Percentiles rank a stretch among this genome's conserved stretches.
These are phyloP conservation scores for Fusarium sacchari DNA, from an alignment of 2,329 filamentous ascomycete species.

Conservation along the genomic window DNA sequence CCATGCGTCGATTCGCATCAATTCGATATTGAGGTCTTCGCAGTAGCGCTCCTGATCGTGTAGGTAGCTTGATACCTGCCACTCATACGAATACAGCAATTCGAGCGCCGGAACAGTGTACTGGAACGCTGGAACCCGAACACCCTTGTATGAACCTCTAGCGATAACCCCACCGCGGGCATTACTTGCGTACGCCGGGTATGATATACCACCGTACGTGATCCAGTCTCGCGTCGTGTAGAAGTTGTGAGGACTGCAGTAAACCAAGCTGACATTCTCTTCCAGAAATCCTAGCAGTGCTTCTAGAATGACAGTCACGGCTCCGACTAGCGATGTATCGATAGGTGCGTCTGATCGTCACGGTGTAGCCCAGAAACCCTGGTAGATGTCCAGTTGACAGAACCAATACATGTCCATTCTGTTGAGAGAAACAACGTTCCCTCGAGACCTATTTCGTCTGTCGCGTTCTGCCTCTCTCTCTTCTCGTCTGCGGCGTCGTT, in stretches of 20 bases:
- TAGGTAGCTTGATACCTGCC: background rate
- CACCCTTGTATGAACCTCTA: background rate
- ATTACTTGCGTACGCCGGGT: background rate
- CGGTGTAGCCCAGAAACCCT: background rate
- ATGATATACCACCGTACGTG: background rate
- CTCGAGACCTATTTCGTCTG: background rate
- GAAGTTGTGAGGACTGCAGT: background rate
- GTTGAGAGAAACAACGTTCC: background rate
- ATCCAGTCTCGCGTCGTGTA: background rate
- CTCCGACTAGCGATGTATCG: background rate
- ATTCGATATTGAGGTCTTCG: background rate
- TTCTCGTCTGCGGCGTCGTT: background rate
- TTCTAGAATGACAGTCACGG: background rate
- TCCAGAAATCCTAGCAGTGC: background rate
- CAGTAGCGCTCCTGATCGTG: background rate
- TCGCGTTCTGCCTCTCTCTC: background rate
- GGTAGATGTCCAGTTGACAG: background rate
- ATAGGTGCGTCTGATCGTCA: background rate
- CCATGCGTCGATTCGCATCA: background rate
- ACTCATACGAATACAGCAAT: background rate
- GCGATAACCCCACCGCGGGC: background rate
- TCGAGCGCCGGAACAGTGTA: background rate
- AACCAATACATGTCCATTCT: background rate
- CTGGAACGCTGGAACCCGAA: background rate
- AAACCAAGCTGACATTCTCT: background rate